Evolutionary conservation across 1,139 yeast species (phyloP).

Genomic region (Yamadazyma jaroonii): DNA sequence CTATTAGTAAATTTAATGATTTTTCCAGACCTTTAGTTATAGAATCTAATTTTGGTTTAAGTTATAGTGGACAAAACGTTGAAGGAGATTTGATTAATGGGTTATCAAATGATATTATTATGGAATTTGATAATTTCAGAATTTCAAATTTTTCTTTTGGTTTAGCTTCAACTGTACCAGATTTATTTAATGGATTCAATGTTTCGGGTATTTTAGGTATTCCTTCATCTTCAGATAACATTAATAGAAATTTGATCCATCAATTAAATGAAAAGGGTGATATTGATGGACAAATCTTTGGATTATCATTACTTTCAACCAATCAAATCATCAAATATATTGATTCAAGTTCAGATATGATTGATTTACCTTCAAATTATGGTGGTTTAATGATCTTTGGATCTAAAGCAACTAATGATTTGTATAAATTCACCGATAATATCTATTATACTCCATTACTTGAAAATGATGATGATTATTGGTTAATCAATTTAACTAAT

Average conservation of each 20-base stretch:
- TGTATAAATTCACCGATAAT: constrained; percentile 12
- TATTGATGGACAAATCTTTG: constrained; percentile 22
- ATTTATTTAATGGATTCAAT: constrained; percentile 48
- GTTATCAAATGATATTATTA: constrained; percentile 21
- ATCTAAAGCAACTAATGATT: constrained; percentile 17
- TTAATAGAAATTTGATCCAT: constrained; percentile 20
- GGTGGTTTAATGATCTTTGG: constrained; percentile 31
- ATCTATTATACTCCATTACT: constrained; percentile 40
- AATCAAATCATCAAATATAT: constrained; percentile 15
- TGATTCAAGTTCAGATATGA: constrained; percentile 10
- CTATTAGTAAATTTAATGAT: constrained; percentile 20
- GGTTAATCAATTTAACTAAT: constrained; percentile 49
- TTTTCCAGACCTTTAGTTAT: constrained; percentile 15
- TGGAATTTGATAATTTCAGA: constrained; percentile 35
- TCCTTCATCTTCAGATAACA: constrained; percentile 34
- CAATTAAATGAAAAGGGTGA: constrained; percentile 18
- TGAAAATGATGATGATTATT: constrained; percentile 39
- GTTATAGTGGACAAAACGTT: constrained; percentile 57
- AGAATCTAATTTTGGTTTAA: constrained; percentile 36
- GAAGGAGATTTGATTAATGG: constrained; percentile 41
- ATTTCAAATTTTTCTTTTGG: constrained; percentile 50
- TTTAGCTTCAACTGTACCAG: constrained; percentile 51
- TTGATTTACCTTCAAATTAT: constrained; percentile 13
- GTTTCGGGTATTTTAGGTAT: constrained; percentile 64
- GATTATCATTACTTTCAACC: constrained; percentile 19